phyloP scores from a whole-genome alignment of 305 asterid species.

The Fraxinus xanthoxyloides region DNA sequence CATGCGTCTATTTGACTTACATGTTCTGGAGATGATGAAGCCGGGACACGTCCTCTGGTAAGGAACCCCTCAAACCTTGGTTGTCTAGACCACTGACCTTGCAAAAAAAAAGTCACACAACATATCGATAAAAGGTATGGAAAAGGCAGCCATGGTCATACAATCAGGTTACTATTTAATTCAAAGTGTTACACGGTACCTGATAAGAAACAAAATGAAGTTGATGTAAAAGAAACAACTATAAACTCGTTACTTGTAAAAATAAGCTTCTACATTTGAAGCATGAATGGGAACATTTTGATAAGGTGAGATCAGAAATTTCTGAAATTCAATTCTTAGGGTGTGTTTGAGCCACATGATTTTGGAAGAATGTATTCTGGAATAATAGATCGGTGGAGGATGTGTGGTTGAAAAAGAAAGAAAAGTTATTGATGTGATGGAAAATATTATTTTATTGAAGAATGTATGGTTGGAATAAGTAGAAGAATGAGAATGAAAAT shows the following conservation, averaged over 20 bases:
- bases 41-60: slow-evolving; percentile 67
- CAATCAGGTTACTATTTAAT: background rate
- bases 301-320: background rate
- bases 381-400: no score
- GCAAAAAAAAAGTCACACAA: slow-evolving; percentile 2
- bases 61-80: slow-evolving; percentile 87
- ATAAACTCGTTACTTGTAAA: background rate
- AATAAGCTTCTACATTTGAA: background rate
- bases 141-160: background rate
- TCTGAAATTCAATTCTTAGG: background rate
- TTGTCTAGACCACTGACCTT: slow-evolving; percentile 78
- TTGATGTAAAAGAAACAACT: background rate
- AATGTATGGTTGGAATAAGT: no score
- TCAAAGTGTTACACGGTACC: background rate
- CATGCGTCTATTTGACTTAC: slow-evolving; percentile 44
- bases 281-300: background rate
- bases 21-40: slow-evolving; percentile 89
- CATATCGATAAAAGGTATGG: slow-evolving; percentile 5
- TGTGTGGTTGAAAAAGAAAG: no score
- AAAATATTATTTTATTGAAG: no score
- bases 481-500: no score
- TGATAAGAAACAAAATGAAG: background rate
- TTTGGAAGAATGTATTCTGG: no score
- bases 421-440: no score
- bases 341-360: no score